phyloP scores from a whole-genome alignment of 139 green algal species.

The Haematococcus lacustris region DNA sequence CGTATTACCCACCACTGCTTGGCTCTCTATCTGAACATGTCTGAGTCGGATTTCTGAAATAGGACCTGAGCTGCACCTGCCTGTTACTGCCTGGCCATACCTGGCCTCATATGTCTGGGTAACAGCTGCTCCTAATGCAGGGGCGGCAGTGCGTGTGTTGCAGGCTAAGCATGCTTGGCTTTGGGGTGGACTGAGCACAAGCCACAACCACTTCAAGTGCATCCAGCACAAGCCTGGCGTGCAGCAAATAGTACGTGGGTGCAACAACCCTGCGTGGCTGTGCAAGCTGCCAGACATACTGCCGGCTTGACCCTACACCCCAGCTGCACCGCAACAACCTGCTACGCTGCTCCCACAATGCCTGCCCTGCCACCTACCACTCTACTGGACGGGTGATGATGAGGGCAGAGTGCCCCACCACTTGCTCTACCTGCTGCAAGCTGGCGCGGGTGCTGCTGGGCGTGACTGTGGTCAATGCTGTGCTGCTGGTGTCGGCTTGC shows the following conservation, averaged over 20 bases:
- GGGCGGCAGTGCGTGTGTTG: not conserved
- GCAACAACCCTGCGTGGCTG: not conserved
- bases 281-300: not conserved
- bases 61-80: too few relatives aligned
- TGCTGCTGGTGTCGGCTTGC: too few relatives aligned
- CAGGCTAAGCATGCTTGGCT: not conserved
- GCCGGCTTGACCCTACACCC: not conserved
- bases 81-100: too few relatives aligned
- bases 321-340: not conserved
- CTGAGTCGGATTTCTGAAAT: too few relatives aligned
- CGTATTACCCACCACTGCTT: too few relatives aligned
- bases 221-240: not conserved
- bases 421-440: conserved; percentile 24
- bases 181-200: not conserved
- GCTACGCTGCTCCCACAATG: not conserved
- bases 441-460: too few relatives aligned
- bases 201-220: not conserved
- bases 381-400: conserved; percentile 66
- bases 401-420: conserved; percentile 56
- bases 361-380: conserved; percentile 42
- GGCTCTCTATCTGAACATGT: too few relatives aligned
- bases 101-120: too few relatives aligned
- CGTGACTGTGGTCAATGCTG: too few relatives aligned
- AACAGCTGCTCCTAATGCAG: too few relatives aligned
- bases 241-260: not conserved